A percentile compares a stretch with the other conserved stretches of the same genome.
Conservation (phyloP, 768 basidiomycete genomes). For the Agaricus subrufescens region DNA sequence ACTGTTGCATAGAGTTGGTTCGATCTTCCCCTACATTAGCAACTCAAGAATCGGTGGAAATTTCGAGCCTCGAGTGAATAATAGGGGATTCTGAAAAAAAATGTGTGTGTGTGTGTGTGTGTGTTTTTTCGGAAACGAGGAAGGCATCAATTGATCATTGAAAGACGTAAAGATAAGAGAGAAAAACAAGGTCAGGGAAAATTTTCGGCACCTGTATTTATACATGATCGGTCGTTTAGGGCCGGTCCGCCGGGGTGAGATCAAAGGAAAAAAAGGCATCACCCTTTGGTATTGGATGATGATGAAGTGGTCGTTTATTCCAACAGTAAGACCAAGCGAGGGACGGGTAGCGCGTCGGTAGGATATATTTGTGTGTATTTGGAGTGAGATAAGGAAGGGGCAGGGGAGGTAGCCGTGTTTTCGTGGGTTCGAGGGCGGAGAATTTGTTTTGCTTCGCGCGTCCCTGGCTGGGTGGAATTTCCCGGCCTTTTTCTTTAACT, state of each 20-base stretch:
- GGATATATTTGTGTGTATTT: too few relatives aligned
- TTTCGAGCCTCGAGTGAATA: slow-evolving; percentile 47
- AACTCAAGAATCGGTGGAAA: slow-evolving; percentile 42
- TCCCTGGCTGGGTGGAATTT: neutral
- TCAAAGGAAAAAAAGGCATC: neutral
- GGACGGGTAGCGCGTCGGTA: too few relatives aligned
- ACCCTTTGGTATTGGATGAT: too few relatives aligned
- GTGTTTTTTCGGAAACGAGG: neutral
- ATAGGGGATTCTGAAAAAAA: slow-evolving; percentile 17
- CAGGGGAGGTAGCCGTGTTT: too few relatives aligned
- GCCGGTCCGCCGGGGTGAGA: neutral
- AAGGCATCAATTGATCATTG: neutral
- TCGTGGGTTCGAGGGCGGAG: too few relatives aligned
- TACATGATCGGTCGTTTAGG: neutral
- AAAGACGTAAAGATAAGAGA: too few relatives aligned
- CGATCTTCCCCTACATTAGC: slow-evolving; percentile 47
- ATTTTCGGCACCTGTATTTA: neutral
- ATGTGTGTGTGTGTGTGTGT: too few relatives aligned
- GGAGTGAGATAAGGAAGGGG: too few relatives aligned
- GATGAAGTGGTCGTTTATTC: too few relatives aligned
- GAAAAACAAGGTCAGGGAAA: neutral
- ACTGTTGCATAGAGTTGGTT: slow-evolving; percentile 11
- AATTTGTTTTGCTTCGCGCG: neutral
- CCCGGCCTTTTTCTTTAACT: neutral
- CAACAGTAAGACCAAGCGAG: too few relatives aligned